A percentile compares a stretch with the other conserved stretches of the same genome.
phyloP scores from a whole-genome alignment of 169 alveolate species.

The Cryptosporidium xiaoi region DNA sequence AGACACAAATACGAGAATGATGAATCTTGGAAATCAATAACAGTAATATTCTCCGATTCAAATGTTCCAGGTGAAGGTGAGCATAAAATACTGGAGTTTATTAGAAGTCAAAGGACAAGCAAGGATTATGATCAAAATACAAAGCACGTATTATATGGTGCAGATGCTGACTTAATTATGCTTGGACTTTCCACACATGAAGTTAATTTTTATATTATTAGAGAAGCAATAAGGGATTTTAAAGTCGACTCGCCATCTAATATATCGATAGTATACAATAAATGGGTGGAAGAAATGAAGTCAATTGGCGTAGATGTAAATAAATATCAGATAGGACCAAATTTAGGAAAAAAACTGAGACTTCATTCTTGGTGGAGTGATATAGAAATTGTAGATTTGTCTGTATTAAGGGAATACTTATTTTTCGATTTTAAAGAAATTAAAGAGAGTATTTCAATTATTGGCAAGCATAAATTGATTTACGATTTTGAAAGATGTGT shows the following conservation, averaged over 20 bases:
- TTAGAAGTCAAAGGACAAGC: slow-evolving; percentile 78
- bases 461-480: slow-evolving; percentile 19
- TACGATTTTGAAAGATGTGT: slow-evolving; percentile 93
- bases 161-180: slow-evolving; percentile 99
- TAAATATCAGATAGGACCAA: slow-evolving; percentile 11
- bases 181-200: slow-evolving; percentile 97
- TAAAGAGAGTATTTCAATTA: slow-evolving; percentile 10
- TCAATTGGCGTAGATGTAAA: background rate
- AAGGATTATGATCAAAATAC: slow-evolving; percentile 89
- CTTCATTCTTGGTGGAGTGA: slow-evolving; percentile 70
- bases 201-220: slow-evolving; percentile 91
- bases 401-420: slow-evolving; percentile 86
- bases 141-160: slow-evolving; percentile 98
- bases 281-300: slow-evolving; percentile 30
- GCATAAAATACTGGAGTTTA: slow-evolving; percentile 97
- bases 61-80: slow-evolving; percentile 99
- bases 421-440: slow-evolving; percentile 81
- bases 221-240: slow-evolving; percentile 86
- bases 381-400: slow-evolving; percentile 78
- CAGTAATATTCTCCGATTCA: slow-evolving; percentile 95
- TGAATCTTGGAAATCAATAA: slow-evolving; percentile 90
- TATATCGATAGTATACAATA: slow-evolving; percentile 43
- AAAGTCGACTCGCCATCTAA: slow-evolving; percentile 47
- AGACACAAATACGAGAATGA: slow-evolving; percentile 90
- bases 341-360: slow-evolving; percentile 23